Evolutionary conservation across 2,329 filamentous ascomycete species (phyloP), one percentile per base, ranked within the genome.

Genomic region (Lachnellula suecica): DNA sequence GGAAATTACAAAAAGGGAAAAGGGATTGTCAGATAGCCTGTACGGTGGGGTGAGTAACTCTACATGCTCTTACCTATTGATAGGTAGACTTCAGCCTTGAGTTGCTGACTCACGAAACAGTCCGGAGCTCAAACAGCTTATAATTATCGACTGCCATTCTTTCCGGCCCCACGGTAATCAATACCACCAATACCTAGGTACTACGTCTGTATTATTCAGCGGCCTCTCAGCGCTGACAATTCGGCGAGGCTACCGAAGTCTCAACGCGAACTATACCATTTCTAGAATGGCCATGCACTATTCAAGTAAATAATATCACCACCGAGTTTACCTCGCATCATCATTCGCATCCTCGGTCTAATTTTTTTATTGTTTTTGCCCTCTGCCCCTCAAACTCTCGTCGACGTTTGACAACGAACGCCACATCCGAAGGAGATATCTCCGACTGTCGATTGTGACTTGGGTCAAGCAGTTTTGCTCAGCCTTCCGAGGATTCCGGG

Each of bases 401-500:
- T 35, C 31, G 3, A 15, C 31, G 31, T 3, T 31, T 35, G 15
- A 1, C 4, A 35, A n/a, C 8, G 7, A n/a, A 35, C 15, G 31
- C 27, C 27, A n/a, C n/a, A n/a, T n/a, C n/a, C n/a, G n/a, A n/a
- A 44, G 40, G 54, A 45, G 45, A 20, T 37, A 43, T 31, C 49
- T 53, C 49, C 50, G 34, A 23, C 17, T 31, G 31, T 15, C n/a
- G 31, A 35, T 17, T 17, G 17, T n/a, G 31, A n/a, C 31, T 35
- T 35, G 15, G 17, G 5, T 34, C n/a, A 6, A 11, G 22, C 11
- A 27, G 29, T 22, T 31, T 47, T 43, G n/a, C 20, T 44, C 44
- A 51, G 48, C 54, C 51, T 57, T 49, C 54, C 54, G 51, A 54
- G 37, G 31, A 29, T 49, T 23, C 54, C 51, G 54, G 42, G 15